Evolutionary conservation across 495 filamentous ascomycete genomes (phyloP).

Genomic region (Penicillium salamii): DNA sequence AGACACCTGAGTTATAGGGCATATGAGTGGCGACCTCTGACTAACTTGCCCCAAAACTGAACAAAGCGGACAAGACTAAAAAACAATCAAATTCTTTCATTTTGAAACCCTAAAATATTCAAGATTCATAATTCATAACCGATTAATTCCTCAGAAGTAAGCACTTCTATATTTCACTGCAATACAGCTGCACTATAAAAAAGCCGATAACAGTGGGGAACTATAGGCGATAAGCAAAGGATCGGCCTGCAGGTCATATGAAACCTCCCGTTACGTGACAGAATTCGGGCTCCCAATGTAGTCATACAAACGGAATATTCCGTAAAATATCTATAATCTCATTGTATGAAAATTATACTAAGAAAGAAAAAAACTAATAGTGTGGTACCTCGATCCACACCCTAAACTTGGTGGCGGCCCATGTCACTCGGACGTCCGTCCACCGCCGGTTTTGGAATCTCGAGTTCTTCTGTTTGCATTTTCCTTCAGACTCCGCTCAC

Average conservation of each 20-base stretch:
- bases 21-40: too few species aligned
- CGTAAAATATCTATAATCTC: not conserved
- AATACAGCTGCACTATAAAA: too few species aligned
- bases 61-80: too few species aligned
- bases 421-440: slow-evolving; percentile 21
- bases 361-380: not conserved
- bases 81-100: too few species aligned
- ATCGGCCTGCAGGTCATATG: not conserved
- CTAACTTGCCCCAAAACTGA: too few species aligned
- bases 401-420: slow-evolving; percentile 9
- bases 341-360: not conserved
- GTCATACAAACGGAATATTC: not conserved
- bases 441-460: slow-evolving; percentile 23
- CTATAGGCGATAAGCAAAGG: not conserved
- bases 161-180: too few species aligned
- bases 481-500: too few species aligned
- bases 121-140: too few species aligned
- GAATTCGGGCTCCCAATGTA: not conserved
- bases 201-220: not conserved
- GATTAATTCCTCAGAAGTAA: too few species aligned
- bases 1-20: too few species aligned
- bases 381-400: slow-evolving; percentile 17
- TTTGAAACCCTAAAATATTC: too few species aligned
- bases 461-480: slow-evolving; percentile 3
- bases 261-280: not conserved